Evolutionary conservation across 2,329 filamentous ascomycete genomes (phyloP).

Genomic region (Botryosphaeria dothidea): DNA sequence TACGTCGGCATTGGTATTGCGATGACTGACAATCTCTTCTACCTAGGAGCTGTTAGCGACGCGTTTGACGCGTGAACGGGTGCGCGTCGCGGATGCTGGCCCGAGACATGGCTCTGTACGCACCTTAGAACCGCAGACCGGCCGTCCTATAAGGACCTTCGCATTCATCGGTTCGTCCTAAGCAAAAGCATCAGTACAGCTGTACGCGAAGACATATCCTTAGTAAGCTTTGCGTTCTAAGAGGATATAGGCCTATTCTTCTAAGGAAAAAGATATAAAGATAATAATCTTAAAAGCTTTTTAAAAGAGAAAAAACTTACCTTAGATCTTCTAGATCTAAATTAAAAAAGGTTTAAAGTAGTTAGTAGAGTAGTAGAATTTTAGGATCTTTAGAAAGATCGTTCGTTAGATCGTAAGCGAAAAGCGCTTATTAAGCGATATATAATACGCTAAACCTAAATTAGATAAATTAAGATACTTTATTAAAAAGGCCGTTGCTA

Average conservation of each 20-base stretch:
- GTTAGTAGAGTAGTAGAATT: not conserved
- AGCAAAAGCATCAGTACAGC: too few species aligned
- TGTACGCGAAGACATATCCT: too few species aligned
- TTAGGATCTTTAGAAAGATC: not conserved
- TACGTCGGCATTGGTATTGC: not conserved
- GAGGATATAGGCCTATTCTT: too few species aligned
- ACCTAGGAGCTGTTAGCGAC: slow-evolving; percentile 4
- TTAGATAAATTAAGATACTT: too few species aligned
- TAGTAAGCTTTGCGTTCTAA: too few species aligned
- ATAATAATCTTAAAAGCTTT: not conserved
- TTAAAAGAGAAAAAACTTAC: not conserved
- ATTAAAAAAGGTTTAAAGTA: not conserved
- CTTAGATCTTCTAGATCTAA: not conserved
- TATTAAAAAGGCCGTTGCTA: too few species aligned
- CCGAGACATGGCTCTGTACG: too few species aligned
- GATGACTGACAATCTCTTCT: slow-evolving; percentile 2
- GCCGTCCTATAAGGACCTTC: not conserved
- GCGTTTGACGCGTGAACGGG: not conserved
- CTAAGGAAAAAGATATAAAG: too few species aligned
- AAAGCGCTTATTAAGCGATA: not conserved
- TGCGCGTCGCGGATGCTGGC: not conserved
- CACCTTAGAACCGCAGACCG: not conserved
- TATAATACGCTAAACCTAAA: not conserved
- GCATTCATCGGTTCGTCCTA: too few species aligned
- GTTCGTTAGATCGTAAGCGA: not conserved